Base-by-base conservation (phyloP, 2,329 filamentous ascomycete genomes). In the Fusarium napiforme region DNA sequence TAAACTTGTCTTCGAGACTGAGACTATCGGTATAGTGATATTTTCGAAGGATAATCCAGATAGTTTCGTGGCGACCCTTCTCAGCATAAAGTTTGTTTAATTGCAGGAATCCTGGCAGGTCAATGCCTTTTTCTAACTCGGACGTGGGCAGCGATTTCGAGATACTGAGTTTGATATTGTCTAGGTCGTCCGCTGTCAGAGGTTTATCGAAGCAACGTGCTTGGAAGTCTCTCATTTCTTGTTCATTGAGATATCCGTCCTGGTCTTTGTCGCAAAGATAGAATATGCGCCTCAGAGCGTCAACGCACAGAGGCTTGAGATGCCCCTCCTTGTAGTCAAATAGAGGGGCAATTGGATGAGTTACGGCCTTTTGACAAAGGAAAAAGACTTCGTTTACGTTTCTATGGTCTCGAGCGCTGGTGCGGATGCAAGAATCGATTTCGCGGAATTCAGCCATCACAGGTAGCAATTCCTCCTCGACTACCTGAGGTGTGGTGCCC, bases 391-490 rank as follows among this genome's bases (percentile, higher is more conserved):
- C 95, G 81, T 97, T 97, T 81, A 98, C 93, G 82, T 98, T 98
- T 77, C 93, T 91, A 79, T 97, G 94, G 78, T 97, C 94, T 77
- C 94, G 91, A 26, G 96, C 95, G 82, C 95, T 98, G 14, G 95
- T 95, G 63, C 96, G 90, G 80, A 99, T 98, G 83, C 96, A 99
- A 1, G 95, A 97, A 81, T 99, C 96, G 73, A 99, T 98, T 82
- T 98, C 96, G 80, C 97, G 96, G 84, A 98, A 99, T 84, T 99
- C 96, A 69, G 93, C 92, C 96, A 99, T 98, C 74, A 99, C 92
- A 2, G 96, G 96, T 37, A 98, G 87, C 94, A 99, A 98, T 84
- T 99, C 96, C 81, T 98, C 96, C 78, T 97, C 93, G 50, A 97
- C 90, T 14, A 97, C 92, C 81, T 97, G 94, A 0, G 94, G 89